These are phyloP conservation scores for Mortierella sp. DNA, from an alignment of 371 early-diverging fungal species.

Conservation along the genomic window DNA sequence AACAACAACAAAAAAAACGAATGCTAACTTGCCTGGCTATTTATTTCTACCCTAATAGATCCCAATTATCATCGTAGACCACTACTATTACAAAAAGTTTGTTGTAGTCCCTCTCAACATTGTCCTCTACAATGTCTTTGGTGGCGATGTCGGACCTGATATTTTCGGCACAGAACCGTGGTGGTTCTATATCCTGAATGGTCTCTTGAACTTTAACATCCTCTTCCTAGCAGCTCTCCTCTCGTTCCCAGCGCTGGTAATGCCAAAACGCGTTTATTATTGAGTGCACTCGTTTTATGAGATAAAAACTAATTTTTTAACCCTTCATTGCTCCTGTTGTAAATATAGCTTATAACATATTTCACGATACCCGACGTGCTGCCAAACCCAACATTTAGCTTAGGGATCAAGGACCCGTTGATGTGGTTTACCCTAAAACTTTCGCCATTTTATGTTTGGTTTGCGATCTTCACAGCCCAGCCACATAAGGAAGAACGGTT, in stretches of 20 bases:
- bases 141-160: slow-evolving; percentile 81
- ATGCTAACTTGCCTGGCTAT: neutral
- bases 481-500: slow-evolving; percentile 98
- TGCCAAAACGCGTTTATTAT: slow-evolving; percentile 1
- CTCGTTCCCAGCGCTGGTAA: slow-evolving; percentile 73
- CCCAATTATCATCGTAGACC: slow-evolving; percentile 79
- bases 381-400: slow-evolving; percentile 31
- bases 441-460: slow-evolving; percentile 81
- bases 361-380: slow-evolving; percentile 31
- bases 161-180: slow-evolving; percentile 96
- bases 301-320: too few relatives aligned
- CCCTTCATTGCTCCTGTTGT: too few relatives aligned
- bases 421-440: slow-evolving; percentile 68
- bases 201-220: slow-evolving; percentile 90
- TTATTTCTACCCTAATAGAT: slow-evolving; percentile 45
- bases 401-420: slow-evolving; percentile 57
- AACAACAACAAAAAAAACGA: too few relatives aligned
- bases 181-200: slow-evolving; percentile 91
- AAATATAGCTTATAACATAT: slow-evolving; percentile 28
- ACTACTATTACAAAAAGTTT: slow-evolving; percentile 76
- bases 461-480: slow-evolving; percentile 84
- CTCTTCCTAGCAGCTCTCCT: slow-evolving; percentile 78
- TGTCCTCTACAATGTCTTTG: slow-evolving; percentile 92
- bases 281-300: too few relatives aligned
- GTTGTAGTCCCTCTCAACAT: slow-evolving; percentile 88